Conservation (phyloP, 495 filamentous ascomycete species). For the Lentithecium fluviatile region DNA sequence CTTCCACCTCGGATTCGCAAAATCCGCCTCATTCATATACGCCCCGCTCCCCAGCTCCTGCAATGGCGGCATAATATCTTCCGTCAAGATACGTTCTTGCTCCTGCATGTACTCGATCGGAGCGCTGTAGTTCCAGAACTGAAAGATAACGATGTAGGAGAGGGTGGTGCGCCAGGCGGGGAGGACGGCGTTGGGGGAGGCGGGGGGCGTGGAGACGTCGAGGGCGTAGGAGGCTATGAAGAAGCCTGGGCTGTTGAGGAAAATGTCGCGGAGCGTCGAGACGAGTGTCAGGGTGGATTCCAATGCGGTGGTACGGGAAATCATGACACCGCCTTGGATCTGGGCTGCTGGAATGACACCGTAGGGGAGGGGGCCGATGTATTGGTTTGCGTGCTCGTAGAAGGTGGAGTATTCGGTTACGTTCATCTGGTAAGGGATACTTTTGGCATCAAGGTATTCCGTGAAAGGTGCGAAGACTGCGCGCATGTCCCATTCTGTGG, state of each 20-base stretch:
- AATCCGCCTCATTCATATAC: conserved; percentile 22
- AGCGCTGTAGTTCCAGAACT: conserved; percentile 17
- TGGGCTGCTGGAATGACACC: not conserved
- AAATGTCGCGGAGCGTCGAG: conserved; percentile 1
- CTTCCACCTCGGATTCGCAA: conserved; percentile 16
- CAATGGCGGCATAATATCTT: conserved; percentile 17
- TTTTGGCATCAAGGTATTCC: not conserved
- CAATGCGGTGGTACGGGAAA: not conserved
- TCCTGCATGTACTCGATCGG: conserved; percentile 1
- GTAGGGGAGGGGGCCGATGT: conserved; percentile 17
- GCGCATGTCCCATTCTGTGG: conserved; percentile 5
- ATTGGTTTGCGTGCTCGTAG: not conserved
- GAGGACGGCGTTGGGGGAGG: conserved; percentile 20
- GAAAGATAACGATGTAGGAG: not conserved
- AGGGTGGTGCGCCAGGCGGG: conserved; percentile 28
- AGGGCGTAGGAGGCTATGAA: conserved; percentile 13
- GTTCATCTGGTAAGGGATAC: conserved; percentile 13
- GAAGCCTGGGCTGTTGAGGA: conserved; percentile 6
- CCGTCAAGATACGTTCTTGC: not conserved
- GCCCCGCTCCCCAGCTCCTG: conserved; percentile 18
- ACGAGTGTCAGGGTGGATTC: not conserved
- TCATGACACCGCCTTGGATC: conserved; percentile 16
- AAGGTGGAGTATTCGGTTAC: conserved; percentile 11
- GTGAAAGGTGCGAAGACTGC: conserved; percentile 5
- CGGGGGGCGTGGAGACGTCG: conserved; percentile 8